Conservation (phyloP, 768 basidiomycete genomes). For the Sporobolomyces roseus region DNA sequence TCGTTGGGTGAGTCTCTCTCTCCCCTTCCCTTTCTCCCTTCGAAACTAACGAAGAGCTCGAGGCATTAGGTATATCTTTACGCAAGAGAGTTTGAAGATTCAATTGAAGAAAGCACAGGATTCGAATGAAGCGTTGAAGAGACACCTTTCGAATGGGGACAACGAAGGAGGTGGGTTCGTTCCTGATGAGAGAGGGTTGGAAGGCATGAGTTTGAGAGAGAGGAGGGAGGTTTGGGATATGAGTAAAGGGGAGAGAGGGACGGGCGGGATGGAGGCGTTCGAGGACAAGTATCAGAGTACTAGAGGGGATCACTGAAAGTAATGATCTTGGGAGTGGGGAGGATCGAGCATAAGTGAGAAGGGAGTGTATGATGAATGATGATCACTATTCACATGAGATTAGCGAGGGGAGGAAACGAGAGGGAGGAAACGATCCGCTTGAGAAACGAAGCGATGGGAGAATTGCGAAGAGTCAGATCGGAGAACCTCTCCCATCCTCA, state of each 20-base stretch:
- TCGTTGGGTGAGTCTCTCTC: slow-evolving; percentile 17
- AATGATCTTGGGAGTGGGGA: too few species aligned
- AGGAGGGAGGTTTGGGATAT: not conserved
- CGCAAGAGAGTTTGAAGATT: slow-evolving; percentile 31
- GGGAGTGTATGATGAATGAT: not conserved
- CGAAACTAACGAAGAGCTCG: not conserved
- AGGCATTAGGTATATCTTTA: slow-evolving; percentile 21
- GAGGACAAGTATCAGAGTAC: slow-evolving; percentile 30
- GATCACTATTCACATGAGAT: not conserved
- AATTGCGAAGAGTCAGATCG: too few species aligned
- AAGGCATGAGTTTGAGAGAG: too few species aligned
- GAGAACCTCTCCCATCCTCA: too few species aligned
- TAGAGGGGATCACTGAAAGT: slow-evolving; percentile 34
- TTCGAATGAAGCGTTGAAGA: not conserved
- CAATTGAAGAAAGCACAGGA: slow-evolving; percentile 14
- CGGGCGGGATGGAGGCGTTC: slow-evolving; percentile 15
- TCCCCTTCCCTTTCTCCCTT: not conserved
- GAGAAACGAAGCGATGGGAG: too few species aligned
- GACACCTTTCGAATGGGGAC: not conserved
- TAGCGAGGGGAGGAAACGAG: not conserved
- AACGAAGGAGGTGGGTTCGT: not conserved
- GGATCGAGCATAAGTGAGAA: too few species aligned
- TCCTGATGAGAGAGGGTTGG: too few species aligned
- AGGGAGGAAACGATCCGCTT: too few species aligned
- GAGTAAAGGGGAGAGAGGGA: slow-evolving; percentile 10